Base-by-base conservation (phyloP, 1,139 yeast species). In the Torulaspora globosa region DNA sequence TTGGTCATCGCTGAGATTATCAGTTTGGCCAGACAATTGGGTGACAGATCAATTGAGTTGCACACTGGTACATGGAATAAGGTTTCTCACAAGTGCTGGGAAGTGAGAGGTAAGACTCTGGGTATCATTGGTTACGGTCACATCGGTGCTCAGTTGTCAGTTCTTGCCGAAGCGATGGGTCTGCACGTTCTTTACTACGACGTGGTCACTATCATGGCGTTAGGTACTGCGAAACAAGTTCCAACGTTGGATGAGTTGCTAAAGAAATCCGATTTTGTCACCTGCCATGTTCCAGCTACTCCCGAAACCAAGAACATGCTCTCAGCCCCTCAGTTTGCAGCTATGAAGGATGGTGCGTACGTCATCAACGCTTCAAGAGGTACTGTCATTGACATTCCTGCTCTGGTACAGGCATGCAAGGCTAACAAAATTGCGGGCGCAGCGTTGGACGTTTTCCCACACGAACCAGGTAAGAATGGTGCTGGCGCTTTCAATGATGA, bases 41-140 rank as follows among this genome's bases (percentile, higher is more conserved):
- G 97, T 62, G 98, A 92, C 70, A 83, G 99, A 71, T 87, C 96
- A 36, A 84, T 86, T 57, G 99, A 92, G 74, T 69, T 92, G 76
- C 98, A 92, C 74, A 80, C 95, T 44, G 97, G 97, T 54, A 84
- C 95, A 53, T 92, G 99, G 99, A 92, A 94, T 74, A 92, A 92
- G 73, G 97, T 90, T 57, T 77, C 88, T 62, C 77, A 89, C 59
- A 89, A 80, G 70, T 92, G 99, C 73, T 92, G 98, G 98, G 99
- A 92, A 74, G 90, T 94, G 59, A 85, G 99, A 73, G 98, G 99
- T 59, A 92, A 92, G 72, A 92, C 98, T 44, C 77, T 92, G 59
- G 99, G 98, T 55, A 92, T 92, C 63, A 77, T 92, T 29, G 99
- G 99, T 56, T 92, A 94, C 64, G 99, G 99, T 59, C 99, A 92